Base-by-base conservation (phyloP, 331 rosid species). In the Rosa hybrid region DNA sequence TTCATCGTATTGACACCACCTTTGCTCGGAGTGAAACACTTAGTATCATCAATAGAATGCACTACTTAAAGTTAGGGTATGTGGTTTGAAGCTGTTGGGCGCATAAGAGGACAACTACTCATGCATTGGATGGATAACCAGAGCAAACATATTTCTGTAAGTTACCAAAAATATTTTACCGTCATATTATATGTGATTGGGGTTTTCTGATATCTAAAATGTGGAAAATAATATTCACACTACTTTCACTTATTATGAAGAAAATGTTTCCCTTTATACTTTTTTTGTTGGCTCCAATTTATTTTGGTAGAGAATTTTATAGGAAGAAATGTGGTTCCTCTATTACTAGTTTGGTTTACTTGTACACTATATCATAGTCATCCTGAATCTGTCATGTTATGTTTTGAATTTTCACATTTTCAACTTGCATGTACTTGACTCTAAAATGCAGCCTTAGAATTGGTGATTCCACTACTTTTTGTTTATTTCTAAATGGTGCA, bases 71-170 rank as follows among this genome's bases (percentile, higher is more conserved):
- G 80, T 89, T 96, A 76, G 99, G 97, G 99, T 96, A 86, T 77
- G 97, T 81, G 74, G 99, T 89, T 86, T 82, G 99, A 96, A 77
- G 99, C 99, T 86, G 99, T 96, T 88, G 97, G 98, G 68, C 90
- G 99, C 74, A 96, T 96, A 77, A 89, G 98, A 83, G 83, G 81
- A 73, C 94, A 89, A 78, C 94, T 50, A 51, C 57, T 96, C 50
- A 78, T 90, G 80, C 92, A 91, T 68, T 96, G 99, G 99, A 96
- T 96, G 97, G 99, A 96, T 63, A 96, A 89, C 86, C 98, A 96
- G 85, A 96, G 97, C 97, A 96, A 96, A 84, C 99, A 96, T 87
- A 85, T 96, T 72, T 87, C 98, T 77, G 99, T 96, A 80, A 81
- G 97, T 83, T 78, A 77, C 72, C 83, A 62, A 25, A 39, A 34